A percentile compares a stretch with the other conserved stretches of the same genome.
These are phyloP conservation scores for Verticillium zaregamsianum DNA, from an alignment of 2,329 filamentous ascomycete species.

Conservation along the genomic window DNA sequence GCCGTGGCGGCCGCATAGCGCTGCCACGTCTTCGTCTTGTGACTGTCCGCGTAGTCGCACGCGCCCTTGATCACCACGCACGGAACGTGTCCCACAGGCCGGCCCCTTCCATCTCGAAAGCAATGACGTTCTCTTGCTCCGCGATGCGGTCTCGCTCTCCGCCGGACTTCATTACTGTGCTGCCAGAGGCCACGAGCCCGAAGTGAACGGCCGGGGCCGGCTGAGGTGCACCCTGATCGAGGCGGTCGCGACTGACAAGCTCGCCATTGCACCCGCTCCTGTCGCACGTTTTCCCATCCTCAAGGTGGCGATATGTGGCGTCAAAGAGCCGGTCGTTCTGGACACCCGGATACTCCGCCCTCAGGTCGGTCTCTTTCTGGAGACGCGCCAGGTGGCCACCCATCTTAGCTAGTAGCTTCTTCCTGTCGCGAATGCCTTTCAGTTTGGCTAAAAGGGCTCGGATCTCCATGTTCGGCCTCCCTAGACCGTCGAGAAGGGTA, in stretches of 20 bases:
- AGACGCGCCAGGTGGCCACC: constrained; percentile 9
- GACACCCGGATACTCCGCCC: constrained; percentile 10
- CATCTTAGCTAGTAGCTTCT: constrained; percentile 4
- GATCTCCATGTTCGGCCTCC: constrained; percentile 16
- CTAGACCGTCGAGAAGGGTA: too few species aligned
- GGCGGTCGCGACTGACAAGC: constrained; percentile 5
- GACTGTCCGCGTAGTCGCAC: too few species aligned
- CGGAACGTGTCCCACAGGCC: too few species aligned
- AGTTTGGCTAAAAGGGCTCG: constrained; percentile 18
- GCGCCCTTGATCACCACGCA: too few species aligned
- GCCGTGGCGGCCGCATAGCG: too few species aligned
- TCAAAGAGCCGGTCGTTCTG: constrained; percentile 13
- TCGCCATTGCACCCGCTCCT: neutral
- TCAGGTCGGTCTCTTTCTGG: constrained; percentile 8
- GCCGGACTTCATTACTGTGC: too few species aligned
- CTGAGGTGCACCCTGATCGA: constrained; percentile 8
- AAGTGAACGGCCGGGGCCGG: too few species aligned
- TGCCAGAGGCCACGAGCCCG: too few species aligned
- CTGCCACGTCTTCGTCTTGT: too few species aligned
- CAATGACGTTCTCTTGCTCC: too few species aligned
- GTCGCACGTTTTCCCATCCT: constrained; percentile 6
- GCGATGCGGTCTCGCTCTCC: too few species aligned
- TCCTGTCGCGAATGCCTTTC: constrained; percentile 12
- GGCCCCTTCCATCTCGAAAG: too few species aligned
- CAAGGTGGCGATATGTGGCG: constrained; percentile 12